Evolutionary conservation across 1,284 basidiomycete species (phyloP).

Genomic region (Inonotus obliquus): DNA sequence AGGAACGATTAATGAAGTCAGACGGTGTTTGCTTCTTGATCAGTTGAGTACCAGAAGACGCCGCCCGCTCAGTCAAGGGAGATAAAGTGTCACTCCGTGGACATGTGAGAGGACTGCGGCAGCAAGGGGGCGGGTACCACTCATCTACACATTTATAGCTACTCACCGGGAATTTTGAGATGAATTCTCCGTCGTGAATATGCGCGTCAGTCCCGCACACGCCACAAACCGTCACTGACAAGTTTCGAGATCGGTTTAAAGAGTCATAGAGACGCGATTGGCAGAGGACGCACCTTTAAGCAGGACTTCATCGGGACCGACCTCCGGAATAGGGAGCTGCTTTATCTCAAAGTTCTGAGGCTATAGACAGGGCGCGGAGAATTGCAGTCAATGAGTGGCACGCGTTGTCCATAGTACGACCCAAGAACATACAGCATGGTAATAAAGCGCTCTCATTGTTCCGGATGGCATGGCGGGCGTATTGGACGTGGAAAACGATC

Average conservation of each 20-base stretch:
- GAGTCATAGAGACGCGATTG: background rate
- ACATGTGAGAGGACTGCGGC: background rate
- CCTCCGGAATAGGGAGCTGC: slow-evolving; percentile 55
- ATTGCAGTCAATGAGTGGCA: slow-evolving; percentile 16
- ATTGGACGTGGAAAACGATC: background rate
- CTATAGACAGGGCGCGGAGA: slow-evolving; percentile 31
- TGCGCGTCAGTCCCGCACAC: slow-evolving; percentile 77
- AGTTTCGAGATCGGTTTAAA: background rate
- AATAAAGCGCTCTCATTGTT: slow-evolving; percentile 54
- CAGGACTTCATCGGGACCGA: slow-evolving; percentile 61
- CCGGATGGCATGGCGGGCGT: slow-evolving; percentile 24
- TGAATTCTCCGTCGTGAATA: slow-evolving; percentile 77
- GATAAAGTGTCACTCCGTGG: background rate
- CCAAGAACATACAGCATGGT: slow-evolving; percentile 35
- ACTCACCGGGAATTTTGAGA: slow-evolving; percentile 66
- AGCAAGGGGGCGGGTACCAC: background rate
- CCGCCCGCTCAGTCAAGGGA: background rate
- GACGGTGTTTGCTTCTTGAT: background rate
- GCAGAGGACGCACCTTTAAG: slow-evolving; percentile 49
- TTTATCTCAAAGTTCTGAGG: slow-evolving; percentile 60
- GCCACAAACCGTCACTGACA: slow-evolving; percentile 31
- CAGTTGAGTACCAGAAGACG: background rate
- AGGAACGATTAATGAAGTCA: background rate
- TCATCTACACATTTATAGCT: slow-evolving; percentile 3
- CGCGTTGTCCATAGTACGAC: background rate